Evolutionary conservation across 129 eudicot species (phyloP).

Genomic region (Flaveria sonorensis): DNA sequence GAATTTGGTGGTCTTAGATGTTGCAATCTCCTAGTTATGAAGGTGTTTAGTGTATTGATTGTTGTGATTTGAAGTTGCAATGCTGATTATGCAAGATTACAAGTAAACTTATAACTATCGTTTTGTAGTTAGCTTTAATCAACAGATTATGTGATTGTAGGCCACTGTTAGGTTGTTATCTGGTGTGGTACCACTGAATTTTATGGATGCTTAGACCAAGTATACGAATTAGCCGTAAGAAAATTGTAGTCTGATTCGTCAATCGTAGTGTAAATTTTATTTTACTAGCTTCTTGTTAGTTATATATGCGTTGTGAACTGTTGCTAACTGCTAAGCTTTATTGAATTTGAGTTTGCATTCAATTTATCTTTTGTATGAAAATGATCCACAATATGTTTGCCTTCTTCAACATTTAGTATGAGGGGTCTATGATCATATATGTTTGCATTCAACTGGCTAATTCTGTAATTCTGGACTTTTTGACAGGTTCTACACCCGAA

Average conservation of each 20-base stretch:
- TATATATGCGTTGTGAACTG: neutral
- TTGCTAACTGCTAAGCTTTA: neutral
- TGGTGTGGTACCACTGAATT: too few species aligned
- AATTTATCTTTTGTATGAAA: neutral
- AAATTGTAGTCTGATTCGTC: too few species aligned
- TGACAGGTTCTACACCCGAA: slow-evolving; percentile 95
- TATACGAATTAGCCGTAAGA: too few species aligned
- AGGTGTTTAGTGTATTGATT: neutral
- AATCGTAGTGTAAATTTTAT: neutral
- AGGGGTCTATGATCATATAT: neutral
- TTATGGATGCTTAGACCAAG: too few species aligned
- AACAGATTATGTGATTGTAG: too few species aligned
- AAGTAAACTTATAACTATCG: too few species aligned
- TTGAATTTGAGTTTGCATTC: neutral
- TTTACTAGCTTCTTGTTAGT: neutral
- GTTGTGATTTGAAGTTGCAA: neutral
- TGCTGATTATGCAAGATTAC: too few species aligned
- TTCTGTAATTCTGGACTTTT: slow-evolving; percentile 9
- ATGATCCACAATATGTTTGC: neutral
- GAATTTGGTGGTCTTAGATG: neutral
- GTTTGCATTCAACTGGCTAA: neutral
- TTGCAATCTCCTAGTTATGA: too few species aligned
- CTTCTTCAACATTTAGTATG: neutral
- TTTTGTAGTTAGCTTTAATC: too few species aligned
- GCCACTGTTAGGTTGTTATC: too few species aligned